Evolutionary conservation across 2,329 filamentous ascomycete genomes (phyloP).

Genomic region (Cladosporium sp.): DNA sequence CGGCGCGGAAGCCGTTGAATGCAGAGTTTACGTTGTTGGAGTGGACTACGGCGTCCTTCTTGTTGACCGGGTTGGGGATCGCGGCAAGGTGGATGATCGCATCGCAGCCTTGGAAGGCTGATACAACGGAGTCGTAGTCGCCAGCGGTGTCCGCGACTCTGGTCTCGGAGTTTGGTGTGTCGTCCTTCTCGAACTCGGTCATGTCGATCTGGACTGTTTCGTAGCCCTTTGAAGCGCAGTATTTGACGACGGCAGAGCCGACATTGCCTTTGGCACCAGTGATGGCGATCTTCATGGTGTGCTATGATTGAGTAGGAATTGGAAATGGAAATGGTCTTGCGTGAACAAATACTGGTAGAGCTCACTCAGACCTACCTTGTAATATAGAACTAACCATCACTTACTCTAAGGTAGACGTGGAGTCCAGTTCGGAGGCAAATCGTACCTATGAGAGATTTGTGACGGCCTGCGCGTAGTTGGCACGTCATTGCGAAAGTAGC

Average conservation of each 20-base stretch:
- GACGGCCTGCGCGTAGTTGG: conserved; percentile 4
- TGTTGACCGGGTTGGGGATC: conserved; percentile 40
- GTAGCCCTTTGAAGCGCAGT: conserved; percentile 37
- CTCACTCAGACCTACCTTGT: neutral
- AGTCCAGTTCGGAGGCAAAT: neutral
- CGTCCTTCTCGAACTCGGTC: conserved; percentile 25
- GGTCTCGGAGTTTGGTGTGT: conserved; percentile 37
- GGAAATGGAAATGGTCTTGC: neutral
- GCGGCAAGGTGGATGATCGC: conserved; percentile 43
- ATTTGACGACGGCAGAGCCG: conserved; percentile 34
- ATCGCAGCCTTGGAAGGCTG: conserved; percentile 40
- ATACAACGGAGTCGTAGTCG: conserved; percentile 36
- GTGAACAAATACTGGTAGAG: neutral
- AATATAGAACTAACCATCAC: neutral
- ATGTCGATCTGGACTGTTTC: conserved; percentile 39
- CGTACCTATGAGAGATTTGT: conserved; percentile 1
- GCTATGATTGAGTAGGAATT: neutral
- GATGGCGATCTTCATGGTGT: conserved; percentile 41
- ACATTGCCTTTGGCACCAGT: conserved; percentile 41
- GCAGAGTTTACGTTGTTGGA: conserved; percentile 41
- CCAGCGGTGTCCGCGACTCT: conserved; percentile 37
- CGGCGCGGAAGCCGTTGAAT: conserved; percentile 44
- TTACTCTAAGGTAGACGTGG: neutral
- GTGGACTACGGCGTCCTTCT: conserved; percentile 37
- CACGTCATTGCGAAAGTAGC: neutral